phyloP scores from a whole-genome alignment of 441 rosid species.

The Populus trichocarpa region DNA sequence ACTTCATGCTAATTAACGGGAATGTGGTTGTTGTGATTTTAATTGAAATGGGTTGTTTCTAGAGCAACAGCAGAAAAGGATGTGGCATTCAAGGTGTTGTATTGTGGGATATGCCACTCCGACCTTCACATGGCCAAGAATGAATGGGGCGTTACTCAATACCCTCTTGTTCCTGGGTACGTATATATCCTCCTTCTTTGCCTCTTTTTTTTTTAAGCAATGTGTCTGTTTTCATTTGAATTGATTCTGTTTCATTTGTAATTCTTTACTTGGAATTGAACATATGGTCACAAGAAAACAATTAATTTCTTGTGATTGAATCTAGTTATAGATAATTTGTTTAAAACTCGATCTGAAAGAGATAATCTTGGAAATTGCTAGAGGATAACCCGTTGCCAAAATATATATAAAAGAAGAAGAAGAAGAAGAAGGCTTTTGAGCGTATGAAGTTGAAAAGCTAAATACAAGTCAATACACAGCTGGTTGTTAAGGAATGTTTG shows the following conservation, averaged over 20 bases:
- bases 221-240: neutral
- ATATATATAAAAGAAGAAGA: too few species aligned
- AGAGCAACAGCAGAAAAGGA: neutral
- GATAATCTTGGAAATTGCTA: neutral
- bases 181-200: neutral
- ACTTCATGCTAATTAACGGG: neutral
- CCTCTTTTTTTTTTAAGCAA: neutral
- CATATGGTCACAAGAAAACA: neutral
- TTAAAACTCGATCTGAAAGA: neutral
- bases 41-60: neutral
- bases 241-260: neutral
- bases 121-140: neutral
- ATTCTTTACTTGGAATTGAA: neutral
- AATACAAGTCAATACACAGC: too few species aligned
- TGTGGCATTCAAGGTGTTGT: neutral
- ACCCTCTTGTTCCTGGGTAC: neutral
- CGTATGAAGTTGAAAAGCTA: too few species aligned
- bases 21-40: neutral
- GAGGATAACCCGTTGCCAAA: neutral
- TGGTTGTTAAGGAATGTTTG: too few species aligned
- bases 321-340: neutral
- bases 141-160: neutral
- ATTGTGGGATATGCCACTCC: neutral
- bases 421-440: too few species aligned
- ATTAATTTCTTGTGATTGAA: neutral